Conservation (phyloP, 169 alveolate species). For the Eimeria nieschulzi region DNA sequence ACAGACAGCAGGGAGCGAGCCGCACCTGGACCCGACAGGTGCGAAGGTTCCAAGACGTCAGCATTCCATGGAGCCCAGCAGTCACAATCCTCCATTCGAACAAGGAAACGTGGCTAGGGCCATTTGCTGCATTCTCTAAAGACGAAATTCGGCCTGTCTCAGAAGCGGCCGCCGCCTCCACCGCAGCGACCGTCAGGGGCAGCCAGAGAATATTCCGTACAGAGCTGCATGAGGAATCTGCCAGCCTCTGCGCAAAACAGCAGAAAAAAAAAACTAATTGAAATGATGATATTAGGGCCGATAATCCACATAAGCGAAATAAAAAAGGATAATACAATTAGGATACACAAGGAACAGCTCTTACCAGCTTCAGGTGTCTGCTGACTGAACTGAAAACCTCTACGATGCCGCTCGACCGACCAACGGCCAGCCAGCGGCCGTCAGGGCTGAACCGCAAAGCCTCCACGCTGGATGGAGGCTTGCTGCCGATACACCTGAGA, state of each 20-base stretch:
- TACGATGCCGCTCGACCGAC: constrained; percentile 58
- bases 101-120: not conserved
- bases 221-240: constrained; percentile 57
- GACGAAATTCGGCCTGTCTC: constrained; percentile 27
- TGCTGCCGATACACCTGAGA: constrained; percentile 62
- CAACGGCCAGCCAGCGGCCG: constrained; percentile 74
- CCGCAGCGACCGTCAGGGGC: constrained; percentile 57
- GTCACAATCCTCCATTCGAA: constrained; percentile 68
- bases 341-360: not conserved
- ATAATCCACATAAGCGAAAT: not conserved
- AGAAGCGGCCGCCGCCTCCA: constrained; percentile 16
- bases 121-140: not conserved
- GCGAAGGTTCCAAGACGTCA: constrained; percentile 71
- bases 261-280: not conserved
- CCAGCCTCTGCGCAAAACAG: constrained; percentile 57
- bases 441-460: constrained; percentile 66
- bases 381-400: constrained; percentile 50
- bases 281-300: not conserved
- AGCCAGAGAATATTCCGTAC: constrained; percentile 67
- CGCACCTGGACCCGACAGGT: constrained; percentile 51
- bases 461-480: constrained; percentile 71
- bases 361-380: constrained; percentile 28
- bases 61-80: constrained; percentile 70
- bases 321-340: not conserved
- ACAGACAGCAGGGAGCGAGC: too few relatives aligned